These are phyloP conservation scores for Penicillium frequentans DNA, from an alignment of 2,329 filamentous ascomycete genomes.

Conservation along the genomic window DNA sequence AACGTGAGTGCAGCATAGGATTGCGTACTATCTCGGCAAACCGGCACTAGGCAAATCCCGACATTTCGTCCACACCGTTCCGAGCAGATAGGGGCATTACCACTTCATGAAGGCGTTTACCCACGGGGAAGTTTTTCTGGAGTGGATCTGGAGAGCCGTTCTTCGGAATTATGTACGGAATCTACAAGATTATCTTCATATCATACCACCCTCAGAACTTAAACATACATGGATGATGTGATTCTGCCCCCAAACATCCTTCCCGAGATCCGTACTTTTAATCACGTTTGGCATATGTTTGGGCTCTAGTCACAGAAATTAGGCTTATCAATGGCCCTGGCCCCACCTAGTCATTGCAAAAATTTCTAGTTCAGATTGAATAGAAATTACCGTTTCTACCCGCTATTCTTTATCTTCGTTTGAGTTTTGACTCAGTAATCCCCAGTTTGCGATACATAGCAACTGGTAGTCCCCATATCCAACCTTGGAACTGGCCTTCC, in stretches of 20 bases:
- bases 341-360: neutral
- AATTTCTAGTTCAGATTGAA: neutral
- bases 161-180: neutral
- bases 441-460: neutral
- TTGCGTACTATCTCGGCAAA: conserved; percentile 28
- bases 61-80: neutral
- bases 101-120: neutral
- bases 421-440: neutral
- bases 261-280: neutral
- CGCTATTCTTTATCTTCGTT: neutral
- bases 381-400: neutral
- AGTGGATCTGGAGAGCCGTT: neutral
- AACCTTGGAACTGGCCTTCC: neutral
- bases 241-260: neutral
- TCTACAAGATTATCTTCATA: neutral
- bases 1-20: neutral
- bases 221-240: neutral
- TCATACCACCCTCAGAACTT: neutral
- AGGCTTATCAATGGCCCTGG: neutral
- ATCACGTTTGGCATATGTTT: neutral
- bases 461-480: neutral
- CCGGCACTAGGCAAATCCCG: conserved; percentile 28
- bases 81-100: conserved; percentile 5
- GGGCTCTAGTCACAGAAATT: neutral
- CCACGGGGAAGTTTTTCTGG: neutral